Evolutionary conservation across 805 yeast genomes (phyloP).

Genomic region (Candida sakaeoensis): DNA sequence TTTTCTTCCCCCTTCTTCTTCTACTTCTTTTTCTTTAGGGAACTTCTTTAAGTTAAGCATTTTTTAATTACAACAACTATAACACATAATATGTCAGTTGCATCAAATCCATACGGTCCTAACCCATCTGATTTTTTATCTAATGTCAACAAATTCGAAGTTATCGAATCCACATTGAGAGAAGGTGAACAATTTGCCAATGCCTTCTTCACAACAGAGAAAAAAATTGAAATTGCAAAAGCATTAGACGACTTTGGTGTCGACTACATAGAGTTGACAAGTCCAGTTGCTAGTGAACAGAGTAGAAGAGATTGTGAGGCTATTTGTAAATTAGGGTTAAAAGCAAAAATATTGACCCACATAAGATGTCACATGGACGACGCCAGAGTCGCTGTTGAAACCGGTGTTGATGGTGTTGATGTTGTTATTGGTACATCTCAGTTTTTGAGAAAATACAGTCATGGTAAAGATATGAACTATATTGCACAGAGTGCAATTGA

Average conservation of each 20-base stretch:
- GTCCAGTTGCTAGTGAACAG: constrained; percentile 59
- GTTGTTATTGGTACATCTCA: constrained; percentile 60
- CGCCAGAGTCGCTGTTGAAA: constrained; percentile 57
- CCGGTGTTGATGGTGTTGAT: constrained; percentile 62
- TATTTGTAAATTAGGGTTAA: constrained; percentile 55
- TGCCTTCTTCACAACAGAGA: constrained; percentile 56
- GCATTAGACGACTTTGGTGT: constrained; percentile 61
- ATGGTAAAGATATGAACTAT: constrained; percentile 60
- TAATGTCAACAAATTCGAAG: constrained; percentile 49
- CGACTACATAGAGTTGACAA: constrained; percentile 57
- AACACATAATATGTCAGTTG: constrained; percentile 15
- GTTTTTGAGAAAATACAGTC: constrained; percentile 52
- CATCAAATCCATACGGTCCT: constrained; percentile 53
- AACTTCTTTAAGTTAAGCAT: constrained; percentile 3
- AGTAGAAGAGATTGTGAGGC: constrained; percentile 56
- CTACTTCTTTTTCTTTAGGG: background rate
- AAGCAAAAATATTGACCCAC: constrained; percentile 56
- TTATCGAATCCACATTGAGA: constrained; percentile 57
- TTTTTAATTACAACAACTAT: background rate
- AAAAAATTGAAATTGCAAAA: constrained; percentile 55
- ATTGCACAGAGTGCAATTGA: constrained; percentile 55
- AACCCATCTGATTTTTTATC: constrained; percentile 56
- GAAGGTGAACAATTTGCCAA: constrained; percentile 65
- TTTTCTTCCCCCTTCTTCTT: background rate
- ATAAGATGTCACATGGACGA: constrained; percentile 62